Percentiles rank a stretch among this genome's conserved stretches.
Conservation (phyloP, 306 rosid genomes). For the Echinosophora koreensis region DNA sequence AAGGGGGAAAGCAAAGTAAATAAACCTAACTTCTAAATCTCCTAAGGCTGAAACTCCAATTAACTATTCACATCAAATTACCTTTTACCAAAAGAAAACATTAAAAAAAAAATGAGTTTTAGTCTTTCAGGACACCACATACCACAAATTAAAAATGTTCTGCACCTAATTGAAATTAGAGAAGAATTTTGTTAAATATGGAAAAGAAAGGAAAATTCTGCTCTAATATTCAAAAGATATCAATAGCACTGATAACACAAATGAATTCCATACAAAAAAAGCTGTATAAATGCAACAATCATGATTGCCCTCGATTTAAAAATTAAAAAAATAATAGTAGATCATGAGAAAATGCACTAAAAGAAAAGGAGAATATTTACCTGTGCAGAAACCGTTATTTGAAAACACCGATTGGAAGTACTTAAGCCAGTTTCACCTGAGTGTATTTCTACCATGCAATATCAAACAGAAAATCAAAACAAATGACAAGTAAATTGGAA, state of each 20-base stretch:
- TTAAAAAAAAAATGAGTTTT: background rate
- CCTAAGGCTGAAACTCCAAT: conserved; percentile 7
- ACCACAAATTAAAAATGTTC: conserved; percentile 3
- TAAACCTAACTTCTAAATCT: conserved; percentile 37
- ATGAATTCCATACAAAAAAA: conserved; percentile 16
- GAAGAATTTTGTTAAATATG: background rate
- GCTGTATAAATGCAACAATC: conserved; percentile 33
- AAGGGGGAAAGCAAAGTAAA: background rate
- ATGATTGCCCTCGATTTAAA: conserved; percentile 15
- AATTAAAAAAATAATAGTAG: background rate
- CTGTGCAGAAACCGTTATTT: conserved; percentile 76
- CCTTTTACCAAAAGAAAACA: conserved; percentile 12
- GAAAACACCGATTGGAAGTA: conserved; percentile 83
- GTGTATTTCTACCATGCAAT: conserved; percentile 78
- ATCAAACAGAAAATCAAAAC: conserved; percentile 38
- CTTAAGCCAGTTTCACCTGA: conserved; percentile 91
- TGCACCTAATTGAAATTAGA: conserved; percentile 2
- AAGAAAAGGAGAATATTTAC: conserved; percentile 49
- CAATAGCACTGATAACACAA: background rate
- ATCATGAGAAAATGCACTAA: conserved; percentile 7
- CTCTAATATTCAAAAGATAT: conserved; percentile 27
- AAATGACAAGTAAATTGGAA: background rate
- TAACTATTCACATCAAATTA: conserved; percentile 15
- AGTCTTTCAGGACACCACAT: background rate
- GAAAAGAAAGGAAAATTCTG: conserved; percentile 4